These are phyloP conservation scores for Podaxis carcinomalis DNA, from an alignment of 768 basidiomycete species.

Conservation along the genomic window DNA sequence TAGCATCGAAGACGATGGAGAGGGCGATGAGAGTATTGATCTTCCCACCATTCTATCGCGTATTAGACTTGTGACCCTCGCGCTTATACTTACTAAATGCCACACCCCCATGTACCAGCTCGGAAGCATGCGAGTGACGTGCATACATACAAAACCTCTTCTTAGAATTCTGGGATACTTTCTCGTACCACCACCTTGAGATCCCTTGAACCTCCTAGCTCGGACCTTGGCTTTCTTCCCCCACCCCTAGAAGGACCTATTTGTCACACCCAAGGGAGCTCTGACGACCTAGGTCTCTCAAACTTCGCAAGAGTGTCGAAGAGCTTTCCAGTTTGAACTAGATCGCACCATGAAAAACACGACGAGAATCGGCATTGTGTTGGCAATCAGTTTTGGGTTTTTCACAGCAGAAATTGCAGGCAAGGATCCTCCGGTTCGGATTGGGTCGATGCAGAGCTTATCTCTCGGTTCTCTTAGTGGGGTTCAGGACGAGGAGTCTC, in stretches of 20 bases:
- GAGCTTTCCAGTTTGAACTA: background rate
- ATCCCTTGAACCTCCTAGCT: background rate
- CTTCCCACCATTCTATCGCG: background rate
- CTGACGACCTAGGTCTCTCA: background rate
- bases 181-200: background rate
- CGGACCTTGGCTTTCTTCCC: background rate
- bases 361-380: constrained; percentile 40
- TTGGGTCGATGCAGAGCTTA: background rate
- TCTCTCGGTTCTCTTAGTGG: constrained; percentile 29
- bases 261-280: background rate
- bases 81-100: background rate
- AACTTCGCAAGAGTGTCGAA: background rate
- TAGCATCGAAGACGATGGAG: background rate
- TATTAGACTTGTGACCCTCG: background rate
- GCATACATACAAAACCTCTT: background rate
- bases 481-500: constrained; percentile 50
- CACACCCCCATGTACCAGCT: background rate
- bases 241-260: background rate
- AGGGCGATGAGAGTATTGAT: too few species aligned
- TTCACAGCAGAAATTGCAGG: constrained; percentile 47
- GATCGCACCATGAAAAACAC: constrained; percentile 38
- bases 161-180: background rate
- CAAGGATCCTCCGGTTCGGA: constrained; percentile 17
- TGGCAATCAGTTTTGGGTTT: constrained; percentile 42
- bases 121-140: background rate